Evolutionary conservation across 73 alveolate genomes (phyloP), one percentile per base, ranked within the genome.

Genomic region (Urostyla sp.): DNA sequence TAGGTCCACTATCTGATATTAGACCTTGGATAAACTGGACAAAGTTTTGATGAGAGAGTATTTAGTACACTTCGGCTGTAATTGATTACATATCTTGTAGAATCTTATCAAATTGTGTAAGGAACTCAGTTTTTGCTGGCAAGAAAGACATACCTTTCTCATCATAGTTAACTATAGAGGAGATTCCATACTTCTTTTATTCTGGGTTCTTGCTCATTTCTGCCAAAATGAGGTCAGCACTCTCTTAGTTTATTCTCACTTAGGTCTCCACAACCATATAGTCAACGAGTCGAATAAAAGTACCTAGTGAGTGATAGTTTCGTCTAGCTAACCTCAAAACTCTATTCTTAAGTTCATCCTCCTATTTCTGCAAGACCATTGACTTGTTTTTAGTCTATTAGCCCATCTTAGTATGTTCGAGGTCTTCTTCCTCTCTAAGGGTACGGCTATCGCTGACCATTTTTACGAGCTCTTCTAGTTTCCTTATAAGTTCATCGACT

Each of bases 261-360:
- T 88, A 77, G 56, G 98, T 94, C 77, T 97, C 99, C n/a, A 93
- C 96, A 20, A 95, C 94, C 99, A 97, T 94, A 72, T 95, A 96
- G 89, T 97, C 99, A 21, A 97, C 90, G 72, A 97, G 95, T 58
- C 98, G 80, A 28, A 97, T 95, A 81, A 91, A 97, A 32, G 90
- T 90, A 51, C 97, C 98, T 72, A 97, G 91, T 50, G 95, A 91
- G 51, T 94, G 92, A 57, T 92, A 92, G 86, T 97, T 97, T 31
- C 94, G 89, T 55, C 91, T 85, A 35, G 99, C 99, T 28, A 96
- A 59, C 87, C 95, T 87, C 21, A 97, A 90, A 46, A 94, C 94
- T 67, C 91, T 93, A 48, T 90, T 93, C 82, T 96, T 95, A 45
- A 87, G 90, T 51, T 90, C 93, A 32, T 94, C 97, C 82, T 97